Conservation (phyloP, 192 early-diverging fungal genomes). For the Backusella tuberculispora region DNA sequence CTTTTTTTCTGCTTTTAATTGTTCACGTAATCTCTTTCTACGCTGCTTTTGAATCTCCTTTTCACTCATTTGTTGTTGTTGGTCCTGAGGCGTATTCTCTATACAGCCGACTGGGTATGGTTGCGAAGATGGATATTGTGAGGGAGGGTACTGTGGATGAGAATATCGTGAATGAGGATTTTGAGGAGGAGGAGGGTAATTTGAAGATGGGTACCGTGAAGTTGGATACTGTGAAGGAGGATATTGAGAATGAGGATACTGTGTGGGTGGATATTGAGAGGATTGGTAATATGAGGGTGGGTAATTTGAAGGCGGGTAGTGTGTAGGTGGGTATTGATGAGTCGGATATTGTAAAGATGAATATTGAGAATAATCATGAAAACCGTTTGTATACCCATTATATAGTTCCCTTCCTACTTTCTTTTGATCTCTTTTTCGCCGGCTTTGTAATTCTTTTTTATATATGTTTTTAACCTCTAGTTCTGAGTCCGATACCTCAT, state of each 20-base stretch:
- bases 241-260: neutral
- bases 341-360: neutral
- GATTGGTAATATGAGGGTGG: too few species aligned
- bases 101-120: neutral
- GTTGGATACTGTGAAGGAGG: too few species aligned
- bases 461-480: neutral
- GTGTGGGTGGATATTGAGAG: neutral
- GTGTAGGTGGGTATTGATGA: neutral
- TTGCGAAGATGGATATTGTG: too few species aligned
- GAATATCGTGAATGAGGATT: neutral
- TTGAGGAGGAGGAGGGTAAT: neutral
- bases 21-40: constrained; percentile 3
- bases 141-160: neutral
- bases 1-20: neutral
- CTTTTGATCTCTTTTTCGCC: neutral
- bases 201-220: too few species aligned
- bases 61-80: neutral
- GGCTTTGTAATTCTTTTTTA: neutral
- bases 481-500: neutral
- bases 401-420: neutral
- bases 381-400: neutral
- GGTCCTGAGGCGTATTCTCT: neutral
- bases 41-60: neutral
- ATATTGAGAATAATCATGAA: neutral
- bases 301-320: neutral